Evolutionary conservation across 2,329 filamentous ascomycete genomes (phyloP), one percentile per base, ranked within the genome.

Genomic region (Hypocreales sp.): DNA sequence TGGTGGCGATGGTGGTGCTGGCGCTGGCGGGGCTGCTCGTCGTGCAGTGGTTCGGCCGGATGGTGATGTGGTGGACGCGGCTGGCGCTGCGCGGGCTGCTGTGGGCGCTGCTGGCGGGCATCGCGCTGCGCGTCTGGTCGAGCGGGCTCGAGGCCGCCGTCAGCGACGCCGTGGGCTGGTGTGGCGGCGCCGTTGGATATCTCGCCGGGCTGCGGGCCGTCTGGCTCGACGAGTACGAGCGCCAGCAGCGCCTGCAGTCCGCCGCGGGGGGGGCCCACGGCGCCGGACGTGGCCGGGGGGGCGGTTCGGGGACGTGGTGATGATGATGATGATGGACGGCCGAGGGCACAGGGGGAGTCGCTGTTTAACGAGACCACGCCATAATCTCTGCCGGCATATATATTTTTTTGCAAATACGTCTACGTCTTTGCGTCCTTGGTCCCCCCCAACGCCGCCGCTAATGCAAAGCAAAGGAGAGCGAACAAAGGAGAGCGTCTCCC

Each of bases 61-160:
- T 82, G 13, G 61, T 92, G 31, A 57, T 83, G 44, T 92, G 75
- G 58, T 83, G 82, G 72, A 68, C 83, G 28, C 59, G 67, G n/a
- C 45, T 92, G 30, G 61, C 63, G 8, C 48, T 81, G 35, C 56
- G 66, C 15, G 38, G 83, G 22, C 48, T 67, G 2, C 71, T 83
- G 36, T 90, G 73, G 71, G 65, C 64, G 2, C 47, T 56, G 2
- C 38, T 86, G 3, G 53, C 63, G 5, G 58, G 61, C 1, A 22
- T 72, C 1, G 60, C 60, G 0, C 56, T 72, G 12, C 61, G 64
- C 33, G 58, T 77, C 4, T 78, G 65, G 49, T 72, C 74, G 43
- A 58, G 81, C 3, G 75, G 83, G 0, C 46, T 76, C 11, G 68
- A 72, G 36, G 70, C 70, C 31, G 75, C 74, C 36, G 53, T 67